Conservation (phyloP, 2,329 filamentous ascomycete species). For the Botrytis cinerea region DNA sequence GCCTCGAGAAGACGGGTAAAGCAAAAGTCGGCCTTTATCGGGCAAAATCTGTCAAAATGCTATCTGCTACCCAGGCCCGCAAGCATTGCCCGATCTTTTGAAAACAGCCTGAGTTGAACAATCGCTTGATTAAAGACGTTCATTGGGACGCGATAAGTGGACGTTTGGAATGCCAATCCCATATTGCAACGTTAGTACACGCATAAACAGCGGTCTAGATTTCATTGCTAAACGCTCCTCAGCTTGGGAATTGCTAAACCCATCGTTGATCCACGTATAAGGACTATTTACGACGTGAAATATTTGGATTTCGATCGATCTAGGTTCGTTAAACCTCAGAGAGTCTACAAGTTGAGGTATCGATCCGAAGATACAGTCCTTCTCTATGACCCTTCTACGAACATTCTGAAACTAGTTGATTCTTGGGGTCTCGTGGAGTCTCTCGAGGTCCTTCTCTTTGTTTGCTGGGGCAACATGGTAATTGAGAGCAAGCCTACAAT, state of each 20-base stretch:
- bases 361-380: neutral
- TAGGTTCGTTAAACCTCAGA: too few relatives aligned
- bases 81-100: too few relatives aligned
- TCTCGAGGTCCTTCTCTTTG: neutral
- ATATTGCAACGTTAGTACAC: neutral
- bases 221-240: neutral
- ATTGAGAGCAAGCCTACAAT: neutral
- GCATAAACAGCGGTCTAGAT: too few relatives aligned
- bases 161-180: neutral
- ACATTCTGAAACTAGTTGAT: neutral
- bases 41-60: neutral
- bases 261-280: neutral
- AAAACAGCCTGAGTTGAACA: neutral
- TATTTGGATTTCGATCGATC: neutral
- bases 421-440: neutral
- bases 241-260: neutral
- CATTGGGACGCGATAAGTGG: neutral
- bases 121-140: neutral
- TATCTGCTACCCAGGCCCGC: neutral
- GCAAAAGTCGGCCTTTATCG: neutral
- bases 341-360: neutral
- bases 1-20: neutral
- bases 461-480: neutral
- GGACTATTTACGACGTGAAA: neutral
- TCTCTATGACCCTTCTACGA: neutral